phyloP scores from a whole-genome alignment of 2,329 filamentous ascomycete genomes.

The Celoporthe dispersa region DNA sequence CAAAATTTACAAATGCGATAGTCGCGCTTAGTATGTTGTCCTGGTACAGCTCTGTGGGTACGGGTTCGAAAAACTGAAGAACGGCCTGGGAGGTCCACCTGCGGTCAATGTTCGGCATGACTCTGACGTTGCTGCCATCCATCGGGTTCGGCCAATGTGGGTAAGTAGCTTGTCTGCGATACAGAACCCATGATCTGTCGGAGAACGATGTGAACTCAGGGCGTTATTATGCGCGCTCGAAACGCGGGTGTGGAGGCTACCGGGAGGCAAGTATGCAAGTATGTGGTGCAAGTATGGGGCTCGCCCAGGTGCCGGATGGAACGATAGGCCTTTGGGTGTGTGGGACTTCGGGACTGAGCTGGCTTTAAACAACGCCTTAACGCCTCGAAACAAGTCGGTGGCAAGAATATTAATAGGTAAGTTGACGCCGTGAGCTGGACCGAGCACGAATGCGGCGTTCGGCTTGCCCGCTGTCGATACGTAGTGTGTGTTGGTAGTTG shows the following conservation, averaged over 20 bases:
- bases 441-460: neutral
- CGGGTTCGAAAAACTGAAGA: neutral
- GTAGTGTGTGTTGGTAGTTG: neutral
- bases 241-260: neutral
- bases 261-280: neutral
- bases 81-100: neutral
- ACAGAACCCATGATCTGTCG: neutral
- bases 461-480: neutral
- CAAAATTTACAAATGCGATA: neutral
- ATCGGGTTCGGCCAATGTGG: neutral
- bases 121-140: neutral
- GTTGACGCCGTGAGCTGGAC: neutral
- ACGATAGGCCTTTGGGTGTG: neutral
- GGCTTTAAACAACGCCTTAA: neutral
- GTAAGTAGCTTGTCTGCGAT: neutral
- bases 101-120: neutral
- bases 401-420: neutral
- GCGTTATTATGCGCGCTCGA: conserved; percentile 14
- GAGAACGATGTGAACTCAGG: neutral
- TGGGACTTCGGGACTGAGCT: neutral
- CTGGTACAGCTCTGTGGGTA: neutral
- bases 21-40: neutral
- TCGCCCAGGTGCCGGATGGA: neutral
- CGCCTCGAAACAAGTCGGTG: neutral
- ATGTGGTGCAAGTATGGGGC: neutral